phyloP scores from a whole-genome alignment of 1,284 basidiomycete species.

The Exobasidium cylindrosporum region DNA sequence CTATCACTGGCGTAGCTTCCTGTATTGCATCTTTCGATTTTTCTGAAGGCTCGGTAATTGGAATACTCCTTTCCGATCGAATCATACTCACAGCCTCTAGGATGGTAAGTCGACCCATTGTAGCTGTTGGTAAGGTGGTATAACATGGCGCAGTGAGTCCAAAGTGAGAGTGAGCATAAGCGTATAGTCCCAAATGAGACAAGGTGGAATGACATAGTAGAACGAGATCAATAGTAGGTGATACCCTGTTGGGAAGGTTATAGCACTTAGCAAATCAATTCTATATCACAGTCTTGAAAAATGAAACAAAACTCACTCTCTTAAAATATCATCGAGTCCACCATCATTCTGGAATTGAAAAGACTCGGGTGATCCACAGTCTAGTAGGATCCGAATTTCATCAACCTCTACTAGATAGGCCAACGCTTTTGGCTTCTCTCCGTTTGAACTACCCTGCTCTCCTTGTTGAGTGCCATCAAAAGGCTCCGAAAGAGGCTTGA shows the following conservation, averaged over 20 bases:
- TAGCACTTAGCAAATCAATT: too few relatives aligned
- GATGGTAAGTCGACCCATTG: constrained; percentile 83
- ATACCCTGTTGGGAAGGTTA: too few relatives aligned
- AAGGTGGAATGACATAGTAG: constrained; percentile 90
- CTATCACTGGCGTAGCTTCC: background rate
- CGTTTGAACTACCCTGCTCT: constrained; percentile 10
- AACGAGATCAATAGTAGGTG: constrained; percentile 76
- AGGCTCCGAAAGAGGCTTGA: constrained; percentile 17
- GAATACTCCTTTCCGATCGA: constrained; percentile 43
- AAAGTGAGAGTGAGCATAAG: constrained; percentile 84
- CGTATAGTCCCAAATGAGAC: constrained; percentile 80
- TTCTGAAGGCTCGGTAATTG: background rate
- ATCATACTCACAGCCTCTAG: constrained; percentile 43
- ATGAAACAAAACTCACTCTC: constrained; percentile 1
- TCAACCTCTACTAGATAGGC: constrained; percentile 86
- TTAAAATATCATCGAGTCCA: constrained; percentile 24
- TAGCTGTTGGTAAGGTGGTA: constrained; percentile 89
- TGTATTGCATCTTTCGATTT: background rate
- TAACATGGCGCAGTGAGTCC: constrained; percentile 89
- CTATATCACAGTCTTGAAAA: too few relatives aligned
- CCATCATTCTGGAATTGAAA: constrained; percentile 32
- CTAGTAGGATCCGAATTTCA: constrained; percentile 86
- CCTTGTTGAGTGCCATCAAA: background rate
- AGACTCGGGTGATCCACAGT: constrained; percentile 67
- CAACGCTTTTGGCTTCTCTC: constrained; percentile 45